Percentiles rank a stretch among this genome's conserved stretches.
These are phyloP conservation scores for Aciculoconidium aculeatum DNA, from an alignment of 805 yeast species.

Conservation along the genomic window DNA sequence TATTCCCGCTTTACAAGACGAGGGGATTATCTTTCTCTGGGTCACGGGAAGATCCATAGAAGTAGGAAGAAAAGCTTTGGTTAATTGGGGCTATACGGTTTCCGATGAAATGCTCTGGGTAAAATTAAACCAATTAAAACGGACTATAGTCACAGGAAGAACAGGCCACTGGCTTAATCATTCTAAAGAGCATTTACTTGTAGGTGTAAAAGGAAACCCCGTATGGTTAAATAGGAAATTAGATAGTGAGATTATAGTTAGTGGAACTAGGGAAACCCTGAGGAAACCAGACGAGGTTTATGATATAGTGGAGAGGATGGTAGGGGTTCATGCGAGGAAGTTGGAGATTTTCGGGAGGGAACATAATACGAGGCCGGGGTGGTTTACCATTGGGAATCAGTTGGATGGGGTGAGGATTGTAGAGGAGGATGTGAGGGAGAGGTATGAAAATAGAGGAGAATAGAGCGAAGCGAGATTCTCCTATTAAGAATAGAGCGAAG, in stretches of 20 bases:
- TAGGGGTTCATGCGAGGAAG: constrained; percentile 70
- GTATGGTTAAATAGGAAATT: constrained; percentile 59
- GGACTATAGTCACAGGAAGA: constrained; percentile 91
- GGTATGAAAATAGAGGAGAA: constrained; percentile 23
- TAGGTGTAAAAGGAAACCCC: constrained; percentile 81
- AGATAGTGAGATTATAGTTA: constrained; percentile 74
- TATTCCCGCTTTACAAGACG: constrained; percentile 66
- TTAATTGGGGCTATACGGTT: constrained; percentile 76
- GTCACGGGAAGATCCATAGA: constrained; percentile 94
- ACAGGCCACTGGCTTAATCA: constrained; percentile 98
- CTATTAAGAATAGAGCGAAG: too few relatives aligned
- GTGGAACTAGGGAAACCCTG: constrained; percentile 81
- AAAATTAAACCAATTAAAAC: constrained; percentile 77
- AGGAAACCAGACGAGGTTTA: constrained; percentile 89
- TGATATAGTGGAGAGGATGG: constrained; percentile 78
- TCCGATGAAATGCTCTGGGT: constrained; percentile 86
- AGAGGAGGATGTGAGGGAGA: constrained; percentile 50
- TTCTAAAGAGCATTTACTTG: constrained; percentile 83
- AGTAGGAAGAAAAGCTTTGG: constrained; percentile 70
- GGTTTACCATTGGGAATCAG: constrained; percentile 84
- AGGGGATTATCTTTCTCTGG: constrained; percentile 83
- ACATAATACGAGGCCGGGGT: constrained; percentile 81
- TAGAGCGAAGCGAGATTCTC: too few relatives aligned
- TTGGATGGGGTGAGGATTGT: constrained; percentile 51
- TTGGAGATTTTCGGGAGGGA: constrained; percentile 86